Conservation (phyloP, 768 basidiomycete genomes). For the Kockovaella imperatae region DNA sequence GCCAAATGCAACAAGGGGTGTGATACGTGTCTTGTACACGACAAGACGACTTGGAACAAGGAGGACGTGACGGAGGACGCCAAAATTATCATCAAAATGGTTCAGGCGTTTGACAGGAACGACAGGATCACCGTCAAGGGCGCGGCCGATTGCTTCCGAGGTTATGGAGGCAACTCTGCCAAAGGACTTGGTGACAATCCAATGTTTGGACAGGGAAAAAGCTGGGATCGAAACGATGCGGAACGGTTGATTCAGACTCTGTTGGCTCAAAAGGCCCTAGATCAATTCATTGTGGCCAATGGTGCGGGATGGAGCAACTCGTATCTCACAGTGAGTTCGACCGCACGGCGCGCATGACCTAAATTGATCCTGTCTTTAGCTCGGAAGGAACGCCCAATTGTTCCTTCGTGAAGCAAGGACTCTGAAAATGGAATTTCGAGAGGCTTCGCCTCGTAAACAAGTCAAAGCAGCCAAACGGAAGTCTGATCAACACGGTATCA, state of each 20-base stretch:
- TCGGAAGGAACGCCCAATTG: constrained; percentile 12
- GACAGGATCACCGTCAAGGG: constrained; percentile 57
- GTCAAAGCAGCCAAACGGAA: constrained; percentile 2
- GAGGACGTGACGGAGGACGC: constrained; percentile 61
- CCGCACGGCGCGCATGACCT: too few relatives aligned
- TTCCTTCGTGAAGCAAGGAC: constrained; percentile 19
- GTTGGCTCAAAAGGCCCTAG: constrained; percentile 51
- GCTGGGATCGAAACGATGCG: constrained; percentile 51
- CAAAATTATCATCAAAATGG: constrained; percentile 54
- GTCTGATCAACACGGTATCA: constrained; percentile 2
- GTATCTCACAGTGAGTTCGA: constrained; percentile 42
- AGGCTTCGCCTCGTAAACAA: constrained; percentile 19
- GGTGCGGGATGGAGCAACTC: constrained; percentile 45
- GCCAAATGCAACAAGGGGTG: constrained; percentile 62
- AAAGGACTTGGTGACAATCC: constrained; percentile 51
- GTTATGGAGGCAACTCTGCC: constrained; percentile 51
- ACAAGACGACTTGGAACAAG: constrained; percentile 46
- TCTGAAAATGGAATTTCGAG: constrained; percentile 29
- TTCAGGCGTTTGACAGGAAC: constrained; percentile 49
- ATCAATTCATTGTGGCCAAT: constrained; percentile 50
- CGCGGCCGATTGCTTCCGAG: constrained; percentile 60
- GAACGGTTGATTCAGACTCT: constrained; percentile 63
- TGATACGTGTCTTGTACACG: constrained; percentile 65
- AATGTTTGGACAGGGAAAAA: constrained; percentile 51
- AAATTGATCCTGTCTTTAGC: constrained; percentile 9